phyloP scores from a whole-genome alignment of 2,329 filamentous ascomycete genomes.

The Penicillium digitatum region DNA sequence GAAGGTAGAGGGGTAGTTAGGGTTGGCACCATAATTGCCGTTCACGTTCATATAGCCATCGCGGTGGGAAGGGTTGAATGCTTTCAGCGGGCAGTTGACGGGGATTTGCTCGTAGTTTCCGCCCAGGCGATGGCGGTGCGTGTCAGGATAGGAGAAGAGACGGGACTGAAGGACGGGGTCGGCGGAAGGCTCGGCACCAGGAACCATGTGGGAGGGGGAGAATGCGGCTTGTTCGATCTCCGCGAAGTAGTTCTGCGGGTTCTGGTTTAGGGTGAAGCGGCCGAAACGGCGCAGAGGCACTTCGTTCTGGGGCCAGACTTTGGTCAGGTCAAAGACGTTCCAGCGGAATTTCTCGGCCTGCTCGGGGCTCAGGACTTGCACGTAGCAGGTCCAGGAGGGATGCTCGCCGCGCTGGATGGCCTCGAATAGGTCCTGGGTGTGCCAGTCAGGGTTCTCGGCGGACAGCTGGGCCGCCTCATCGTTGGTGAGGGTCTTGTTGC shows the following conservation, averaged over 20 bases:
- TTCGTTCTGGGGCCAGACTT: slow-evolving; percentile 63
- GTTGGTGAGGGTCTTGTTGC: slow-evolving; percentile 57
- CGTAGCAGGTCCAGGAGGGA: slow-evolving; percentile 61
- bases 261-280: slow-evolving; percentile 61
- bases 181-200: slow-evolving; percentile 65
- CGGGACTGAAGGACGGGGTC: slow-evolving; percentile 67
- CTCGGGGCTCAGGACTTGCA: slow-evolving; percentile 61
- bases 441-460: slow-evolving; percentile 58
- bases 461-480: slow-evolving; percentile 55
- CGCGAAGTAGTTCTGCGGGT: slow-evolving; percentile 63
- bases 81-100: slow-evolving; percentile 54
- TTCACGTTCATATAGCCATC: slow-evolving; percentile 67
- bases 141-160: slow-evolving; percentile 68
- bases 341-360: slow-evolving; percentile 59
- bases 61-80: slow-evolving; percentile 64
- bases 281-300: slow-evolving; percentile 61
- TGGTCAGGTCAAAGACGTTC: slow-evolving; percentile 67
- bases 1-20: slow-evolving; percentile 50
- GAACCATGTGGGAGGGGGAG: slow-evolving; percentile 63
- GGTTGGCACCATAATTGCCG: slow-evolving; percentile 60
- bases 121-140: slow-evolving; percentile 61
- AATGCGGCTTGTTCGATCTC: slow-evolving; percentile 70
- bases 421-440: slow-evolving; percentile 62
- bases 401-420: slow-evolving; percentile 59
- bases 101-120: slow-evolving; percentile 63